Base-by-base conservation (phyloP, 2,329 filamentous ascomycete species). In the Pseudocercospora eumusae region DNA sequence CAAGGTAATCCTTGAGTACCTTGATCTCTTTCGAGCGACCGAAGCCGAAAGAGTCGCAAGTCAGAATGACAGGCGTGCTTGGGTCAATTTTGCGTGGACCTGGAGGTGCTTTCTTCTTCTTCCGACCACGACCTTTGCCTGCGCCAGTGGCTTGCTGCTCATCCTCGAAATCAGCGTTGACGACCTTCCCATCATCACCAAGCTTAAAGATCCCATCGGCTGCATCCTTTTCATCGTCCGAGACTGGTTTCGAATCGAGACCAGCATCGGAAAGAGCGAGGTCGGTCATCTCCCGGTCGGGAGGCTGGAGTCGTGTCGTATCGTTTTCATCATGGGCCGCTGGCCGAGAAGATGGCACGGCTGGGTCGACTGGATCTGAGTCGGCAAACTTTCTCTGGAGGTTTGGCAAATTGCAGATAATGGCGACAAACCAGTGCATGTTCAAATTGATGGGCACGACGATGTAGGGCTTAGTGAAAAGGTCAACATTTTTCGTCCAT, bases 381-480 rank as follows among this genome's bases (percentile, higher is more conserved):
- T 42, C 56, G 3, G 60, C 36, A 23, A 63, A 42, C 45, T 61
- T 65, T 8, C 66, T 44, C 27, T 73, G 75, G 33, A 77, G 74
- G 28, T 70, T 67, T n/a, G 95, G 81, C 56, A 93, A 83, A 71
- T 99, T 96, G 83, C 92, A 96, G 57, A 99, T 93, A 60, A 99
- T 93, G 13, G 92, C 92, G 67, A 98, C 80, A 76, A 95, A 98
- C 95, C 96, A 99, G 75, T 99, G 95, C 1, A 69, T 61, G 27
- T 86, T 81, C 73, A 97, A 90, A 70, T 96, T 96, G 74, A 99
- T 91, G 0, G 95, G 95, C 6, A 99, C 89, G 10, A 98, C 83
- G 62, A 98, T 87, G 74, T 93, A 97, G 73, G 96, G 91, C 69
- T 91, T 92, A 5, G 82, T 84, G 71, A 98, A 91, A 8, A 99